Evolutionary conservation across 495 filamentous ascomycete genomes (phyloP), one percentile per base, ranked within the genome.

Genomic region (Pseudoneurospora amorphoporcata): DNA sequence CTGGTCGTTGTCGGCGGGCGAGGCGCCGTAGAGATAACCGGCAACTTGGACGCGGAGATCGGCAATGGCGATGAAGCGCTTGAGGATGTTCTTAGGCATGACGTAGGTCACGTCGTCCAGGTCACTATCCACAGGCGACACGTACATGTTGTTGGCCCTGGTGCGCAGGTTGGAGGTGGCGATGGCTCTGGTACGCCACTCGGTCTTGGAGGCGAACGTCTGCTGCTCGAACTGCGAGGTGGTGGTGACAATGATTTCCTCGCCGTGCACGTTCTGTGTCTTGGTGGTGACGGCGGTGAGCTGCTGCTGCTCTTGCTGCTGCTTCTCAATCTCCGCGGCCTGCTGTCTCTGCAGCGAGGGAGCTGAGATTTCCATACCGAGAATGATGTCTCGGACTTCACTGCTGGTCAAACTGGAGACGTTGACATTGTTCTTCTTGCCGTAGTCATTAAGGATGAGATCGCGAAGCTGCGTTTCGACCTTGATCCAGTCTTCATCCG

Each of bases 381-480:
- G 85, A 76, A 99, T 99, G 77, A 99, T 99, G 79, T 99, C 96
- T 71, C 96, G 90, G 47, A 99, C 95, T 88, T 99, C 96, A 76
- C 90, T 96, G 76, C 90, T 97, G 0, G 96, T 99, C 82, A 99
- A 87, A 77, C 92, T 96, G 19, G 96, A 95, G 32, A 95, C 94
- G 79, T 98, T 98, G 83, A 99, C 96, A 76, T 98, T 98, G 82
- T 98, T 99, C 87, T 98, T 98, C 89, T 98, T 98, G 77, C 96
- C 96, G 77, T 99, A 99, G 80, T 99, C 95, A 73, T 98, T 97
- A 72, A 99, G 81, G 75, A 99, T 98, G 70, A 99, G 83, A 86
- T 99, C 96, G 76, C 96, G 90, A 69, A 99, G 84, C 79, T 97
- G 93, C 72, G 93, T 92, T 87, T 99, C 96, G 29, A 99, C 94